Conservation (phyloP, 345 rosid genomes). For the Salix brachista region DNA sequence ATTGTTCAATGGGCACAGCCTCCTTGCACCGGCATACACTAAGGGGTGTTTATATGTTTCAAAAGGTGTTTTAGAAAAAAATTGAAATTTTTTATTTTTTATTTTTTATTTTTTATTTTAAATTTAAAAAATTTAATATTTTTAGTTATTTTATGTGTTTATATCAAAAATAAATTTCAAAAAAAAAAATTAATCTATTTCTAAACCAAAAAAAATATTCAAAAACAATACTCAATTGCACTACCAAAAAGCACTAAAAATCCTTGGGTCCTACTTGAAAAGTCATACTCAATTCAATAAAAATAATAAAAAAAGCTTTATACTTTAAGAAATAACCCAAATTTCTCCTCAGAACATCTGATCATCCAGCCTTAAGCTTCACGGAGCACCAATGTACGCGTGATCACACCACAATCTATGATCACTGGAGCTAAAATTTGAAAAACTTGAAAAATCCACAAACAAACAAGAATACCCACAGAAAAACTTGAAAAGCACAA, state of each 20-base stretch:
- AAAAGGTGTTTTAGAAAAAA: too few relatives aligned
- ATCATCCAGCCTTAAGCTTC: not conserved
- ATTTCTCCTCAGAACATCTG: not conserved
- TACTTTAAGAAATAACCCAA: not conserved
- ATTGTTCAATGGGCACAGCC: not conserved
- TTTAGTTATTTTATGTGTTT: too few relatives aligned
- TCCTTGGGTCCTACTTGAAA: not conserved
- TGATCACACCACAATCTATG: not conserved
- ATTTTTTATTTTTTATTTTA: too few relatives aligned
- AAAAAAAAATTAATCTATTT: too few relatives aligned
- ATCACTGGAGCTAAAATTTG: not conserved
- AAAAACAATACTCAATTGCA: too few relatives aligned
- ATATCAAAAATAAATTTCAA: too few relatives aligned
- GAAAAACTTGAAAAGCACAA: not conserved
- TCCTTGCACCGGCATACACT: not conserved
- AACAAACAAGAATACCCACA: too few relatives aligned
- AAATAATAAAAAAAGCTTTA: not conserved
- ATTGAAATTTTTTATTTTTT: too few relatives aligned
- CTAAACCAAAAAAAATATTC: too few relatives aligned
- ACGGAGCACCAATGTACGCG: not conserved
- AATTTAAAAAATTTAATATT: too few relatives aligned
- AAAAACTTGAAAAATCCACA: not conserved
- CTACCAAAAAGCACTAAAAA: not conserved
- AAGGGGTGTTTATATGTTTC: too few relatives aligned
- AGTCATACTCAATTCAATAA: not conserved